These are phyloP conservation scores for Moringa oleifera DNA, from an alignment of 345 rosid genomes.

Conservation along the genomic window DNA sequence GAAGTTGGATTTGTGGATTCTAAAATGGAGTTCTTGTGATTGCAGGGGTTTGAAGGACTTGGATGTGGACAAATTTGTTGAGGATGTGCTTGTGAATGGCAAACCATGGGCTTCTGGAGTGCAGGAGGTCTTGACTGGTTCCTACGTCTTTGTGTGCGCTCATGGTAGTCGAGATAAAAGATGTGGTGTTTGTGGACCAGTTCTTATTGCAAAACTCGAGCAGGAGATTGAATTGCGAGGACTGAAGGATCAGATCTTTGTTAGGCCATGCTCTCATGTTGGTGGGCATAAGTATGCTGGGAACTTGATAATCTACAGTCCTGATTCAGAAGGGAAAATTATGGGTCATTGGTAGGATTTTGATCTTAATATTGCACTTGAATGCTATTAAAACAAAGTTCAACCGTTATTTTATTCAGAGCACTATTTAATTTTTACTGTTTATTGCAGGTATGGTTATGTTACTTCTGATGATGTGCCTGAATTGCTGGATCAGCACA, in stretches of 20 bases:
- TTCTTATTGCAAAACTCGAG: slow-evolving; percentile 61
- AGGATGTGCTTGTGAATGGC: slow-evolving; percentile 78
- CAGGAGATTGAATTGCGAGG: slow-evolving; percentile 65
- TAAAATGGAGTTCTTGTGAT: neutral
- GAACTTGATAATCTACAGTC: slow-evolving; percentile 70
- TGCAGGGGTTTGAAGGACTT: slow-evolving; percentile 60
- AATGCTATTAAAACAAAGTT: neutral
- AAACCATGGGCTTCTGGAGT: slow-evolving; percentile 69
- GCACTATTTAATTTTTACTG: neutral
- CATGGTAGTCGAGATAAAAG: slow-evolving; percentile 90
- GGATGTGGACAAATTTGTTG: slow-evolving; percentile 72
- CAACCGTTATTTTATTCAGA: slow-evolving; percentile 8
- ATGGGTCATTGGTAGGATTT: slow-evolving; percentile 73
- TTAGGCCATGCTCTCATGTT: slow-evolving; percentile 78
- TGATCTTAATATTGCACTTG: neutral
- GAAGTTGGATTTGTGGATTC: neutral
- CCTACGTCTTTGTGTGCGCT: slow-evolving; percentile 82
- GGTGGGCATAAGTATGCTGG: slow-evolving; percentile 99
- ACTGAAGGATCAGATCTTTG: slow-evolving; percentile 50
- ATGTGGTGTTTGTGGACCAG: slow-evolving; percentile 97
- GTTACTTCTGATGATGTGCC: slow-evolving; percentile 91
- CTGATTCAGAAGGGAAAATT: slow-evolving; percentile 53
- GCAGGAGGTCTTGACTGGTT: slow-evolving; percentile 54
- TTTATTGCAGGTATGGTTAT: slow-evolving; percentile 81
- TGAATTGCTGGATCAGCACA: slow-evolving; percentile 82